phyloP scores from a whole-genome alignment of 1,284 basidiomycete species.

The Gymnopus androsaceus region DNA sequence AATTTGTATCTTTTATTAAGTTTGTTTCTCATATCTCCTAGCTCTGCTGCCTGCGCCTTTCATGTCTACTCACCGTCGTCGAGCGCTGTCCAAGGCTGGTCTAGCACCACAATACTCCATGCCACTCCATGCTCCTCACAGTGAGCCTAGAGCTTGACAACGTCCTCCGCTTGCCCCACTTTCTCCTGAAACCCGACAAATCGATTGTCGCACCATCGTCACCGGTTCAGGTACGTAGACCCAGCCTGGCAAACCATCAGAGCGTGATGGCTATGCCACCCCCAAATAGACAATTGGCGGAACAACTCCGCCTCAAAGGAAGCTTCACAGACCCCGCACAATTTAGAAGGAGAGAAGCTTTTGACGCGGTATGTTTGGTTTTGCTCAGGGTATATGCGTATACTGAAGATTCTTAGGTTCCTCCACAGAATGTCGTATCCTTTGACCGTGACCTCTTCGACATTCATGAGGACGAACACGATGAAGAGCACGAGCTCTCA shows the following conservation, averaged over 20 bases:
- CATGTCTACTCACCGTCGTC: no score
- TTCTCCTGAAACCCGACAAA: slow-evolving; percentile 19
- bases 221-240: slow-evolving; percentile 16
- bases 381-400: no score
- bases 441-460: slow-evolving; percentile 69
- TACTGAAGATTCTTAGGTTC: slow-evolving; percentile 30
- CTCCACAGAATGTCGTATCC: slow-evolving; percentile 35
- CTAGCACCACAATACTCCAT: no score
- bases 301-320: slow-evolving; percentile 64
- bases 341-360: slow-evolving; percentile 59
- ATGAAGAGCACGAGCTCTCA: slow-evolving; percentile 48
- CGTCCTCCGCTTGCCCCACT: no score
- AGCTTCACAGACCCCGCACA: slow-evolving; percentile 73
- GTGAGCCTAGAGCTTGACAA: no score
- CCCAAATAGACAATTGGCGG: slow-evolving; percentile 56
- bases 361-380: slow-evolving; percentile 43
- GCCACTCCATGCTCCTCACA: no score
- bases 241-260: slow-evolving; percentile 15
- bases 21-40: no score
- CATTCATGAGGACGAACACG: slow-evolving; percentile 75
- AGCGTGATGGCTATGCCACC: slow-evolving; percentile 59
- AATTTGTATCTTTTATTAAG: no score
- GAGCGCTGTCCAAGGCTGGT: no score
- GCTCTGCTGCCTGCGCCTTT: no score
- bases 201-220: slow-evolving; percentile 17